Conservation (phyloP, 2,329 filamentous ascomycete species). For the Periglandula ipomoeae region DNA sequence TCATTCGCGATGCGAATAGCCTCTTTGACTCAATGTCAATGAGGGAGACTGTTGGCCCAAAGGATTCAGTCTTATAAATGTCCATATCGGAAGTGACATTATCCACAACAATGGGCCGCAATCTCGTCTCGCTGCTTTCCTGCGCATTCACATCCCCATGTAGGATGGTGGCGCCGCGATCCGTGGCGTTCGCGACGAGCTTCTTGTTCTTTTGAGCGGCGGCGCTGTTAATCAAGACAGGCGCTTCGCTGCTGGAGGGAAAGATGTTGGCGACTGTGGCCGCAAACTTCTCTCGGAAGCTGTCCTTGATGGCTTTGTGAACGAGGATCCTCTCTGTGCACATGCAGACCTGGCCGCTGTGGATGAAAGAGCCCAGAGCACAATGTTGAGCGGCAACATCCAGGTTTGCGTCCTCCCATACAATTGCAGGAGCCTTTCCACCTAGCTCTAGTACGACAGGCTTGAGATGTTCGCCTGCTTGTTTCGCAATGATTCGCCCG, state of each 20-base stretch:
- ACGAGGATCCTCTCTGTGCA: slow-evolving; percentile 65
- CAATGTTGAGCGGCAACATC: slow-evolving; percentile 60
- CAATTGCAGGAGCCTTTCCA: slow-evolving; percentile 70
- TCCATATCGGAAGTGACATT: slow-evolving; percentile 58
- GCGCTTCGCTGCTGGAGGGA: slow-evolving; percentile 50
- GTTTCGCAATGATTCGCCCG: slow-evolving; percentile 61
- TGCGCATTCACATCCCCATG: slow-evolving; percentile 26
- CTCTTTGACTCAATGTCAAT: slow-evolving; percentile 59
- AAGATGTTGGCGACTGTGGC: slow-evolving; percentile 32
- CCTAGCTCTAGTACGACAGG: slow-evolving; percentile 74
- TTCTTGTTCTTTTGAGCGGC: slow-evolving; percentile 57
- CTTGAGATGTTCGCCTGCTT: slow-evolving; percentile 67
- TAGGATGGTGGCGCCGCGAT: slow-evolving; percentile 52
- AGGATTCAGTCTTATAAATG: slow-evolving; percentile 65
- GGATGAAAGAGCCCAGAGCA: slow-evolving; percentile 60
- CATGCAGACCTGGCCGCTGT: slow-evolving; percentile 81
- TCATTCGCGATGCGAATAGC: slow-evolving; percentile 70
- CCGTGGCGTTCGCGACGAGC: slow-evolving; percentile 57
- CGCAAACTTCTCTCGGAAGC: slow-evolving; percentile 37
- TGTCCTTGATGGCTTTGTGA: slow-evolving; percentile 34
- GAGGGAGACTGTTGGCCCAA: slow-evolving; percentile 65
- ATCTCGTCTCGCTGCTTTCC: slow-evolving; percentile 26
- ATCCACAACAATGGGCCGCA: slow-evolving; percentile 60
- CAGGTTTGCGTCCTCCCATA: slow-evolving; percentile 72
- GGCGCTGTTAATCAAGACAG: slow-evolving; percentile 59